Base-by-base conservation (phyloP, 345 rosid species). In the Adansonia digitata region DNA sequence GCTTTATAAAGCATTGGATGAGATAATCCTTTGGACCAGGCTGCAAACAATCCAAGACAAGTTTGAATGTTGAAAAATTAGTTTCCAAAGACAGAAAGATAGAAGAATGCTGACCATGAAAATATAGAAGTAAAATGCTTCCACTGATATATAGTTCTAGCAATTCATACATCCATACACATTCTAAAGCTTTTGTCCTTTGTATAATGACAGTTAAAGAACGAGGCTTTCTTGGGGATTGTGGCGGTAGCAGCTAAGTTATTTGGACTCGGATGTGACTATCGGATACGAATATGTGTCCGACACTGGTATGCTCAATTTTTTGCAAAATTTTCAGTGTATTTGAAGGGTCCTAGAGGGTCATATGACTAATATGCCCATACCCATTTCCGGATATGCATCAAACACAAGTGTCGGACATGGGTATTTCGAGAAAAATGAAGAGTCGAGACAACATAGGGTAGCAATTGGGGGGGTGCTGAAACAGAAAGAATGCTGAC, bases 11-110 rank as follows among this genome's bases (percentile, higher is more conserved):
- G 77, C 94, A 89, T 13, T 86, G 91, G 69, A 91, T 78, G 71
- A 84, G 85, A 71, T 65, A 78, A 74, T 87, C 88, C 63, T 85
- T 85, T 37, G 97, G 91, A 52, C 97, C 97, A 72, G 97, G 89
- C 97, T 91, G 86, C 86, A 86, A 62, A 72, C 3, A 73, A 68
- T 27, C 15, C 39, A 52, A 48, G 34, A 71, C 13, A 24, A 8
- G 63, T 74, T 52, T 45, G 56, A 17, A 67, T n/a, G 12, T 13
- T 42, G 61, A 74, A 14, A 14, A 34, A 18, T 39, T 26, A 61
- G 69, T 52, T 73, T 68, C 71, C 46, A 63, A 56, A 66, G 35
- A 26, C 45, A 43, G 11, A 72, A 67, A 49, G 17, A 15, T 5
- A 17, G 8, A 46, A 77, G 45, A 43, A 45, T 5, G 42, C 34